These are phyloP conservation scores for Gamarada debralockiae DNA, from an alignment of 495 filamentous ascomycete genomes.

Conservation along the genomic window DNA sequence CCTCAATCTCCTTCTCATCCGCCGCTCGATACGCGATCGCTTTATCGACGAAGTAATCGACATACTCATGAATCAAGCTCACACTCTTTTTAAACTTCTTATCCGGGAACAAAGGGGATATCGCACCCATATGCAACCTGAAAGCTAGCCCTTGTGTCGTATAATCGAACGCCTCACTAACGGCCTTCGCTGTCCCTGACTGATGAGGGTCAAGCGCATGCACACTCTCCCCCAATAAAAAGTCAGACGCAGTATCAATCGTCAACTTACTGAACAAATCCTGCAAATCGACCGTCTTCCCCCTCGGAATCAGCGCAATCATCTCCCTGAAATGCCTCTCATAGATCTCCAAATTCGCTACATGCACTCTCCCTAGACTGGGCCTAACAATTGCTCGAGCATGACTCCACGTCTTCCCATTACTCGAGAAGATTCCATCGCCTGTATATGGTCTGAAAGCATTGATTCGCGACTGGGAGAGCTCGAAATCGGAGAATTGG, in stretches of 20 bases:
- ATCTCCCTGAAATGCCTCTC: slow-evolving; percentile 42
- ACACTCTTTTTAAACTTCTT: not conserved
- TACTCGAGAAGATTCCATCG: slow-evolving; percentile 42
- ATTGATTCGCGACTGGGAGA: slow-evolving; percentile 14
- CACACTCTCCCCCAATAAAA: slow-evolving; percentile 54
- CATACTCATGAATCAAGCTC: not conserved
- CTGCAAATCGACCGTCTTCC: slow-evolving; percentile 45
- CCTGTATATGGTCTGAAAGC: slow-evolving; percentile 33
- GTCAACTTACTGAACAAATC: slow-evolving; percentile 54
- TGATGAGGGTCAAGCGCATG: slow-evolving; percentile 8
- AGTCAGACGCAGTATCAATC: slow-evolving; percentile 63
- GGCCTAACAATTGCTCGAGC: slow-evolving; percentile 36
- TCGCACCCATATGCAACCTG: not conserved
- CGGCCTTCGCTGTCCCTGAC: not conserved
- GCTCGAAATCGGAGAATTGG: slow-evolving; percentile 32
- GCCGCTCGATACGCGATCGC: not conserved
- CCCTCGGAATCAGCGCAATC: slow-evolving; percentile 30
- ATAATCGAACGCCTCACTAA: not conserved
- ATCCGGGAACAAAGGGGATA: not conserved
- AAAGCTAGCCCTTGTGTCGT: not conserved
- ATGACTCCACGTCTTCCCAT: slow-evolving; percentile 33
- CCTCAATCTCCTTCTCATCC: not conserved
- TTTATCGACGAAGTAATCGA: not conserved
- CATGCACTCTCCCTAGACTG: slow-evolving; percentile 33
- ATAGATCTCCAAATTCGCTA: slow-evolving; percentile 48